phyloP scores from a whole-genome alignment of 1,284 basidiomycete genomes.

The Tranzscheliella williamsii region DNA sequence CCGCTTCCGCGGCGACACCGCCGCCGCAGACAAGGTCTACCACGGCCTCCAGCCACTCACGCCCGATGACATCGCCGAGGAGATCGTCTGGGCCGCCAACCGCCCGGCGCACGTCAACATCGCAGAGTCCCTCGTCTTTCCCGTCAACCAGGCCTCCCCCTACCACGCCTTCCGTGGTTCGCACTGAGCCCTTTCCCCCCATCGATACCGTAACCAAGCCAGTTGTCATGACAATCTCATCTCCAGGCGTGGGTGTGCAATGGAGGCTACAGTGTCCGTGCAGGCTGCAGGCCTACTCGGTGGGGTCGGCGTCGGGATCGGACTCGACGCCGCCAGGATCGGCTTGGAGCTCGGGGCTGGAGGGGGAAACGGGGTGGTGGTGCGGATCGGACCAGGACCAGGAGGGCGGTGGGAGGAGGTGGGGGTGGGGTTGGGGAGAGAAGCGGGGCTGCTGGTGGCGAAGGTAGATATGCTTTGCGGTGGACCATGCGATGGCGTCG shows the following conservation, averaged over 20 bases:
- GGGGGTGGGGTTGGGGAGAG: constrained; percentile 10
- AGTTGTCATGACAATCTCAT: too few species aligned
- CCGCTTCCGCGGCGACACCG: constrained; percentile 45
- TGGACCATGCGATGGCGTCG: constrained; percentile 30
- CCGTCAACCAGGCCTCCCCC: constrained; percentile 54
- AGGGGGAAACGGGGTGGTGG: neutral
- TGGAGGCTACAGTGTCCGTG: too few species aligned
- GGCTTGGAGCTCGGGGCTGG: neutral
- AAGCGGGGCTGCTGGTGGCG: constrained; percentile 19
- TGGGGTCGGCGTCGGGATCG: too few species aligned
- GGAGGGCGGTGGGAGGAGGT: constrained; percentile 7
- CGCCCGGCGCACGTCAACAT: constrained; percentile 64
- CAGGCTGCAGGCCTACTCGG: too few species aligned
- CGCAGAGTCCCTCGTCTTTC: constrained; percentile 50
- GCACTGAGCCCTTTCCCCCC: constrained; percentile 1
- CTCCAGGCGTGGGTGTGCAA: too few species aligned
- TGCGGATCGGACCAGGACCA: constrained; percentile 20
- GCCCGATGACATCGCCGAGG: constrained; percentile 71
- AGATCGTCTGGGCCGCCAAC: constrained; percentile 92
- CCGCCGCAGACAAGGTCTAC: constrained; percentile 52
- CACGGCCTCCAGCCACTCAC: constrained; percentile 53
- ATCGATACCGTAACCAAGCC: too few species aligned
- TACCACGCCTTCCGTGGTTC: constrained; percentile 44
- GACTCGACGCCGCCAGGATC: too few species aligned
- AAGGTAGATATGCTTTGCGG: constrained; percentile 20